phyloP scores from a whole-genome alignment of 2,329 filamentous ascomycete genomes.

The Whalleya microplaca region DNA sequence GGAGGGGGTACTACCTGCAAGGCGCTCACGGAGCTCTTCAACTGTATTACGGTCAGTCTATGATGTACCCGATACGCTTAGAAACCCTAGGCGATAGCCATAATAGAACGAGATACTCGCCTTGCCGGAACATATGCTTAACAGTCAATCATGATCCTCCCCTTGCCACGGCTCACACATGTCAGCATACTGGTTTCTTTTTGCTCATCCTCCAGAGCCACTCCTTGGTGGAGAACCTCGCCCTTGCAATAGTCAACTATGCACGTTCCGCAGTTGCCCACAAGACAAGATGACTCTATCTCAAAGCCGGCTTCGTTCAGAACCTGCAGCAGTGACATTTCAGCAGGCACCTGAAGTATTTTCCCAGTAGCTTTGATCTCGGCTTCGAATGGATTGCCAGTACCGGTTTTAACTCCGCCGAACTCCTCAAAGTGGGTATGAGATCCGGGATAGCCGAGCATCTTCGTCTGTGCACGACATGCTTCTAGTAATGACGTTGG shows the following conservation, averaged over 20 bases:
- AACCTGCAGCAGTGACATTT: conserved; percentile 38
- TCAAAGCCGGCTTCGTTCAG: conserved; percentile 39
- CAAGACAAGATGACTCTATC: conserved; percentile 37
- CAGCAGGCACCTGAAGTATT: conserved; percentile 30
- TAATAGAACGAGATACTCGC: neutral
- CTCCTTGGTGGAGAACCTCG: conserved; percentile 33
- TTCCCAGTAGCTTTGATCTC: conserved; percentile 31
- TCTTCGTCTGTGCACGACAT: conserved; percentile 22
- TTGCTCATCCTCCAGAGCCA: conserved; percentile 35
- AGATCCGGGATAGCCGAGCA: conserved; percentile 31
- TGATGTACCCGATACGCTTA: no score
- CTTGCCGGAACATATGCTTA: neutral
- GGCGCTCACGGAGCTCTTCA: no score
- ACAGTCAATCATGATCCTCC: conserved; percentile 31
- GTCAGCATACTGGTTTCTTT: conserved; percentile 34
- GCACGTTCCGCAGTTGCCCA: conserved; percentile 38
- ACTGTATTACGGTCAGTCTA: no score
- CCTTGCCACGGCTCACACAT: conserved; percentile 38
- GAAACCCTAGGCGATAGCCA: no score
- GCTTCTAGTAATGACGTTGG: conserved; percentile 30
- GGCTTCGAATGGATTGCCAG: conserved; percentile 37
- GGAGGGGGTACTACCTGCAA: no score
- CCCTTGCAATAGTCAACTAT: conserved; percentile 36
- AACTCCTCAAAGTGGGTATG: conserved; percentile 37
- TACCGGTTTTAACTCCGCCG: conserved; percentile 31